Base-by-base conservation (phyloP, 176 grass and related monocot species). In the Musa schizocarpa region DNA sequence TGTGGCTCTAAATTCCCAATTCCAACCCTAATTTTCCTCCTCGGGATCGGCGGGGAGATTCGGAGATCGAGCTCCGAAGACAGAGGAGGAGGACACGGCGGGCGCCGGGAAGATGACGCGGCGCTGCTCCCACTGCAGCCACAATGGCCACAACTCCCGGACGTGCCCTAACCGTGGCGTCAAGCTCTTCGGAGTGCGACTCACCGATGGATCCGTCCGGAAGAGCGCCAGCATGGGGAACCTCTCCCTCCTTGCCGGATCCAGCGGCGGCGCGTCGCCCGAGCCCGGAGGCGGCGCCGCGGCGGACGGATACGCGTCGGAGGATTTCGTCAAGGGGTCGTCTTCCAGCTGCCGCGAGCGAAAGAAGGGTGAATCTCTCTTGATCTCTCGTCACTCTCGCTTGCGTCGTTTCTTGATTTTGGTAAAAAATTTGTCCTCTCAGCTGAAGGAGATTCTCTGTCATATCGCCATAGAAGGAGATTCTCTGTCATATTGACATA, bases 161-260 rank as follows among this genome's bases (percentile, higher is more conserved):
- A 86, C 88, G 5, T 90, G 88, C 81, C 83, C 88, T 3, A 81
- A 57, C 57, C 74, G 81, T 1, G 77, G 80, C 69, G 88, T 90
- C 43, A 86, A 73, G 88, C 88, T 90, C 52, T 90, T 90, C 88
- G 88, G 88, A 54, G 88, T 90, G 84, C 88, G 81, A 34, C 83
- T 90, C 84, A 79, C 78, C 34, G 88, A 90, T 52, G 85, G 77
- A 56, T 80, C 81, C 27, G 78, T 89, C 13, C 22, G 81, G 34
- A 43, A 43, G 71, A 90, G 78, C 75, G 75, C 43, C 23, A 86
- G 81, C 53, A 90, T 86, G 84, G 88, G 81, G n/a, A 90, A 79
- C 84, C 79, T 90, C 78, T 81, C 78, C 74, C 81, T 86, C 74
- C 57, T 82, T 11, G 88, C 54, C 54, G 34, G 29, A 9, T 23